Evolutionary conservation across 2,329 filamentous ascomycete species (phyloP), one percentile per base, ranked within the genome.

Genomic region (Didymosphaeria variabile): DNA sequence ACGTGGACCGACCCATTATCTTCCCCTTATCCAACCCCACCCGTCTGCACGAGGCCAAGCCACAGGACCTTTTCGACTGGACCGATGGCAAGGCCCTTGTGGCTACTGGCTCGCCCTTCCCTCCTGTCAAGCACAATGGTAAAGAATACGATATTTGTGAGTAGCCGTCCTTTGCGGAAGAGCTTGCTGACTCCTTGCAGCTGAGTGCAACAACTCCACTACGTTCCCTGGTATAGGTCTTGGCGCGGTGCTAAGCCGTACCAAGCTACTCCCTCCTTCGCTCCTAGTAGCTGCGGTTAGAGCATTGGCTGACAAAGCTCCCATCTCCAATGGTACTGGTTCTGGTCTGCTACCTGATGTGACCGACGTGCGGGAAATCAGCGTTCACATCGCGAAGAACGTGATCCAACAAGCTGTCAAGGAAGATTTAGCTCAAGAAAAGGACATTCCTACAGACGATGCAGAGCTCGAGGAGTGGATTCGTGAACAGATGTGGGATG

Each of bases 11-110:
- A 0, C 93, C 93, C n/a, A 94, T 97, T 75, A 90, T 97, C 72
- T 88, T 97, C 62, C 93, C 93, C 0, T 85, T 97, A 1, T 94
- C 91, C 2, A 97, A 97, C 76, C 93, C 93, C 0, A 97, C 93
- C 0, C 84, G 87, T 1, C 85, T 97, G 0, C 92, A 96, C 73
- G 93, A 97, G 78, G 93, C 92, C 1, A 86, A 88, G 8, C 93
- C 93, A 0, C 81, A 87, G 17, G 92, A 97, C 73, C 80, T 97
- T 23, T 88, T 90, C 57, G 77, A 86, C 2, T 97, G 93, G 93
- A 94, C 92, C 0, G 79, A 90, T 46, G 92, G 93, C 1, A 88
- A 87, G 65, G 92, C 88, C 0, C 84, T 97, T 3, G 88, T 95
- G 4, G 92, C 93, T 0, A 97, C 93, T 0, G 93, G 93, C 5